A percentile compares a stretch with the other conserved stretches of the same genome.
Conservation (phyloP, 441 rosid species). For the Adansonia rubrostipa region DNA sequence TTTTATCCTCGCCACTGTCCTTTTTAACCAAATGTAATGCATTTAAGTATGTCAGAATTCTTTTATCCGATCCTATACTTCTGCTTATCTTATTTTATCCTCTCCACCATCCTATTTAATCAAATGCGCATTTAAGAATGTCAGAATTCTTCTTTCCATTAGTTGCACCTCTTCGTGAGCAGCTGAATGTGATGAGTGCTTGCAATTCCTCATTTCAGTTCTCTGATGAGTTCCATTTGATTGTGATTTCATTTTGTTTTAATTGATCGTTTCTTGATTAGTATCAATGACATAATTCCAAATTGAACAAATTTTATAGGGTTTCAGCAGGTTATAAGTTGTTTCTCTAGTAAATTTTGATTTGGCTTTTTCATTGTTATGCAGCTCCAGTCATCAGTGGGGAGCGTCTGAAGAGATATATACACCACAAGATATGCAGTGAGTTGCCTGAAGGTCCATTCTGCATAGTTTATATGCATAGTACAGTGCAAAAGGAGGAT, state of each 20-base stretch:
- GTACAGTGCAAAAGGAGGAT: constrained; percentile 65
- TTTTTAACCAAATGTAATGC: neutral
- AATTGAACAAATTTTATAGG: neutral
- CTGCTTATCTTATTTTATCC: neutral
- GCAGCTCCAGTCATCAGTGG: constrained; percentile 71
- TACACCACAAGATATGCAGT: constrained; percentile 57
- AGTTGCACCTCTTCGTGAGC: neutral
- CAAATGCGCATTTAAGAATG: neutral
- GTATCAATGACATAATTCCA: neutral
- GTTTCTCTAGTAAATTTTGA: neutral
- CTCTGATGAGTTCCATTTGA: neutral
- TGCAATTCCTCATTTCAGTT: neutral
- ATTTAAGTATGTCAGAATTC: neutral
- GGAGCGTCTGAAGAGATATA: constrained; percentile 63
- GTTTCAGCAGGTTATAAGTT: constrained; percentile 10
- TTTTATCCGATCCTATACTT: neutral
- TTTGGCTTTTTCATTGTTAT: constrained; percentile 14
- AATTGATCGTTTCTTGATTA: neutral
- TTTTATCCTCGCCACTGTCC: neutral
- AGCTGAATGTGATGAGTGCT: neutral
- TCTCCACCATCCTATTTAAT: neutral
- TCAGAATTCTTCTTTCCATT: neutral
- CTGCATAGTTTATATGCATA: constrained; percentile 69
- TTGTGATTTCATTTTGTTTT: neutral
- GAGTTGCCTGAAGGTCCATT: constrained; percentile 67